These are phyloP conservation scores for Saxophila tyrrhenica DNA, from an alignment of 495 filamentous ascomycete species.

Conservation along the genomic window DNA sequence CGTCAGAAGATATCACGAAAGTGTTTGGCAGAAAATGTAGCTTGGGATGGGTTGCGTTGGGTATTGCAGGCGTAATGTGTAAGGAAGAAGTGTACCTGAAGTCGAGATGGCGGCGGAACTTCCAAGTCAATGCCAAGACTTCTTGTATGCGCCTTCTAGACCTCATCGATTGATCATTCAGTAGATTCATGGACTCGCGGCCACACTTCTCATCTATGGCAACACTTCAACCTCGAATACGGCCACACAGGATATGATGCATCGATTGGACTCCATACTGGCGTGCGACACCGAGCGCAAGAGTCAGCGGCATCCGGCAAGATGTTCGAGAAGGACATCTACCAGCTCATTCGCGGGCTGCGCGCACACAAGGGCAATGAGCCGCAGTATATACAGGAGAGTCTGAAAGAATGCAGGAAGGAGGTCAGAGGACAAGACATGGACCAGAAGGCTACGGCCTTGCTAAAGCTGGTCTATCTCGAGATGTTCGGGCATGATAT, in stretches of 20 bases:
- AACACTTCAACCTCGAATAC: neutral
- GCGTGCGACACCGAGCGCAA: neutral
- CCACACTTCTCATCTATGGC: no score
- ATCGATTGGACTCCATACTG: neutral
- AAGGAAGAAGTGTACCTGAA: no score
- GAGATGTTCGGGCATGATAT: conserved; percentile 99
- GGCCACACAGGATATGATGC: neutral
- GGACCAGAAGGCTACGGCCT: conserved; percentile 91
- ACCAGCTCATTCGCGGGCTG: conserved; percentile 94
- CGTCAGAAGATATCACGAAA: no score
- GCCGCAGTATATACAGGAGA: conserved; percentile 82
- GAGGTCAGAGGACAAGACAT: conserved; percentile 88
- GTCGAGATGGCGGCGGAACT: no score
- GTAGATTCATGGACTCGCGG: no score
- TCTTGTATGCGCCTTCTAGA: no score
- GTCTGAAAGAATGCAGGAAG: conserved; percentile 82
- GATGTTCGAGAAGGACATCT: conserved; percentile 99
- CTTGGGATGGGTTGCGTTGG: no score
- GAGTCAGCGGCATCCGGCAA: neutral
- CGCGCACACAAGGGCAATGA: conserved; percentile 89
- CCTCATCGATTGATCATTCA: no score
- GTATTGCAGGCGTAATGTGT: no score
- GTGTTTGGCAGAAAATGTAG: no score
- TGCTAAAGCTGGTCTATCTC: conserved; percentile 89
- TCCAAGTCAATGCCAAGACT: no score